A percentile compares a stretch with the other conserved stretches of the same genome.
These are phyloP conservation scores for Seminavis robusta DNA, from an alignment of 108 stramenopile species.

Conservation along the genomic window DNA sequence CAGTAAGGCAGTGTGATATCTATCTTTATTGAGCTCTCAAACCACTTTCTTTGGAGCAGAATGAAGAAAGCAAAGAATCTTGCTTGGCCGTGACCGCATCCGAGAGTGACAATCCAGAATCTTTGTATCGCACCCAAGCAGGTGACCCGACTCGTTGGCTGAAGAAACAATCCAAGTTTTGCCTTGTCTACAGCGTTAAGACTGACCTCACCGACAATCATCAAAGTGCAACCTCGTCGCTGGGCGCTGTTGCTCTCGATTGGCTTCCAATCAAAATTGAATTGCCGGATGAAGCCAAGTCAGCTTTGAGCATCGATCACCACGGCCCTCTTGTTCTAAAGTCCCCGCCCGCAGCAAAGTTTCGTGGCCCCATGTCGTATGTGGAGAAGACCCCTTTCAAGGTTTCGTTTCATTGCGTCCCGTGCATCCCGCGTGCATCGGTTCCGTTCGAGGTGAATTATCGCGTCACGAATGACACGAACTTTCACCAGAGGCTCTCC, in stretches of 20 bases:
- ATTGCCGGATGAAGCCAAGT: conserved; percentile 10
- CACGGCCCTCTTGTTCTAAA: conserved; percentile 68
- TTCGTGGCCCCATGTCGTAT: conserved; percentile 63
- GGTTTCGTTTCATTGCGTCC: conserved; percentile 33
- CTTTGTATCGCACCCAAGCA: conserved; percentile 18
- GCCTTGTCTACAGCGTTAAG: conserved; percentile 41
- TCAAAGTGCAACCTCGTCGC: conserved; percentile 18
- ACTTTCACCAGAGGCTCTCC: conserved; percentile 49
- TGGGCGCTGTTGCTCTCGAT: conserved; percentile 55
- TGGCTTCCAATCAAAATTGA: conserved; percentile 55
- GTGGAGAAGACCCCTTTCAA: conserved; percentile 68
- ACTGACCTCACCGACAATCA: conserved; percentile 21
- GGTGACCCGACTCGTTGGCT: conserved; percentile 23
- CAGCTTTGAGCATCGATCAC: conserved; percentile 2
- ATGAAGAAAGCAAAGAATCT: conserved; percentile 7
- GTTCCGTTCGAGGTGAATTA: conserved; percentile 65
- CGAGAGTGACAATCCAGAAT: conserved; percentile 7
- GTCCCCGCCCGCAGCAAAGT: conserved; percentile 30
- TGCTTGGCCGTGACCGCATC: no score
- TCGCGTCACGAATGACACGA: conserved; percentile 55
- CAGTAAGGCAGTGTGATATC: no score
- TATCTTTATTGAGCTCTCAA: no score
- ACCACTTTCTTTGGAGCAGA: no score
- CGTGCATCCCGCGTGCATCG: conserved; percentile 48
- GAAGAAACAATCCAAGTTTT: conserved; percentile 42